Conservation (phyloP, 495 filamentous ascomycete genomes). For the Aspergillus indologenus region DNA sequence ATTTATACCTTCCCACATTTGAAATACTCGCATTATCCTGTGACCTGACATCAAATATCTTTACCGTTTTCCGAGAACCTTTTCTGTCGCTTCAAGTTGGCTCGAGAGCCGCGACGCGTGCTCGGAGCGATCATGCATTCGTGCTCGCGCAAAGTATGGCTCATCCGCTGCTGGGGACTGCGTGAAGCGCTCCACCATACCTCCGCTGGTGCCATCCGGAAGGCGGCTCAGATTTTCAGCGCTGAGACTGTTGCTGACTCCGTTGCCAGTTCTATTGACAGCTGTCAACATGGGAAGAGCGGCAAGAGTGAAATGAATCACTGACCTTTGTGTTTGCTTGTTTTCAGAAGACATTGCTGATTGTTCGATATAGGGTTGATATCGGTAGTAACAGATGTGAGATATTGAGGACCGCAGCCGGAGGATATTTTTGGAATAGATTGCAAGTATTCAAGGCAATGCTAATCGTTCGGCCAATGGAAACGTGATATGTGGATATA, state of each 20-base stretch:
- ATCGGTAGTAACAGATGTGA: not conserved
- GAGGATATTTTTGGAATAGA: not conserved
- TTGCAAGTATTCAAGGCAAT: not conserved
- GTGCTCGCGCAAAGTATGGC: conserved; percentile 38
- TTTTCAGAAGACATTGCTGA: conserved; percentile 22
- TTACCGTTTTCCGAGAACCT: conserved; percentile 30
- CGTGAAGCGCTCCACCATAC: conserved; percentile 31
- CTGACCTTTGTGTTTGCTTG: conserved; percentile 19
- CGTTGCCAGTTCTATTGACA: conserved; percentile 21
- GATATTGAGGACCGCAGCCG: not conserved
- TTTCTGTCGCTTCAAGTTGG: conserved; percentile 35
- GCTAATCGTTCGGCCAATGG: not conserved
- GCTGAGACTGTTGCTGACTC: conserved; percentile 23
- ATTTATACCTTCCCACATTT: not conserved
- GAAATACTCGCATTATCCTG: not conserved
- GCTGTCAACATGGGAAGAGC: not conserved
- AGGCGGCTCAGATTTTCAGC: conserved; percentile 34
- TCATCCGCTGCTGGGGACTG: conserved; percentile 34
- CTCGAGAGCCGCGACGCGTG: conserved; percentile 34
- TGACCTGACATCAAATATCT: not conserved
- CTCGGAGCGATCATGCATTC: conserved; percentile 33
- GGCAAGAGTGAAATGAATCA: not conserved
- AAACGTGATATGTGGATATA: no score
- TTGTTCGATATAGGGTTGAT: conserved; percentile 9
- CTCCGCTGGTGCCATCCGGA: conserved; percentile 25